Base-by-base conservation (phyloP, 345 rosid genomes). In the Euphorbia pulcherrima region DNA sequence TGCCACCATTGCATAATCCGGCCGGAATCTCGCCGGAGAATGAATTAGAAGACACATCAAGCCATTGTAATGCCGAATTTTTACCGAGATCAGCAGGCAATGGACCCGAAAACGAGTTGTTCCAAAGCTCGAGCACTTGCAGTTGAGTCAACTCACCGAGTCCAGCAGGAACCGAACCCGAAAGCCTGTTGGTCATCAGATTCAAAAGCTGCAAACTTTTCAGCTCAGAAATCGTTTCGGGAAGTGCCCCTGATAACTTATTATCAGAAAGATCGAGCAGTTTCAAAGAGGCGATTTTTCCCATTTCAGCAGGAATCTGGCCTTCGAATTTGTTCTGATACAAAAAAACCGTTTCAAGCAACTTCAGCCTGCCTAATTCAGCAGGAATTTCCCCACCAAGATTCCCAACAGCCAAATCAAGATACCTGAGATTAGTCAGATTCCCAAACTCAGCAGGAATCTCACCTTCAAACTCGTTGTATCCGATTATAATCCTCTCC, bases 261-360 rank as follows among this genome's bases (percentile, higher is more conserved):
- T 93, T 93, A 48, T 83, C 84, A 8, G 99, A 93, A 60, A 93
- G 86, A 87, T 93, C 99, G 73, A 93, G 90, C 68, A 78, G 71
- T 70, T 74, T 78, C 52, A 93, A 73, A 0, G 90, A 83, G 37
- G 86, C 73, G 48, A 89, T 73, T 78, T 78, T 86, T 8, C 99
- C 92, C 8, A 93, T 74, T 71, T 74, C 75, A 28, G 78, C 68
- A 9, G 96, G 98, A 71, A 93, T 85, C 40, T 67, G 55, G 26
- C 96, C 95, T 61, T 82, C 76, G 59, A 93, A 78, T 60, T 83
- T 83, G 87, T 89, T 93, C 72, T 80, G 81, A 57, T 89, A 93
- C 72, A 90, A 51, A 77, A 77, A 83, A 74, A 89, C 67, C 10
- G 91, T 88, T 73, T 85, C 87, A 9, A 93, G 84, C 23, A 62